Base-by-base conservation (phyloP, 1,284 basidiomycete species). In the Anthracocystis walkeri region DNA sequence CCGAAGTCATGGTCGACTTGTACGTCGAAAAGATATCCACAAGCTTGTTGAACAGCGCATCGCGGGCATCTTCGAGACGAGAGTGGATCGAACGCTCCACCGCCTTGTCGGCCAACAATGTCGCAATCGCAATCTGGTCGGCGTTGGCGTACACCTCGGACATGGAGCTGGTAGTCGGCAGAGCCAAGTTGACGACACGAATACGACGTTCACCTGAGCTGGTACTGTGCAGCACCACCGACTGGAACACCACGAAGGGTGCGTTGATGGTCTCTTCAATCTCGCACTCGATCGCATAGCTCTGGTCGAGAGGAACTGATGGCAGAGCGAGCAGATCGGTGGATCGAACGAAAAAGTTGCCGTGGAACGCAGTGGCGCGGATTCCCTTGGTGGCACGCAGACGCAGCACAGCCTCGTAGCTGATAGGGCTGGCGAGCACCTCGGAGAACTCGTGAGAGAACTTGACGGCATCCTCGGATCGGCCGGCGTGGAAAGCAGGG, bases 261-360 rank as follows among this genome's bases (percentile, higher is more conserved):
- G 92, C 88, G 0, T 92, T 93, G 82, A 99, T 89, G 48, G 93
- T 93, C 86, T 99, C 97, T 86, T 99, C 97, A 76, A 99, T 93
- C 86, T 97, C 93, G 27, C 98, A 89, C 86, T 99, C 97, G 83
- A 99, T 97, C 16, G 92, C 92, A 84, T 99, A 99, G 53, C 93
- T 95, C 86, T 97, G 94, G 84, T 99, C 95, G 80, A 93, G 91
- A 11, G 97, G 95, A 18, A 99, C 96, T 18, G 95, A 92, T 2
- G 97, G 96, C 89, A 99, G 92, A 3, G 96, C 95, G 35, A 99
- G 89, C 38, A 99, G 89, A 87, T 99, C 97, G 35, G 96, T 98
- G 12, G 95, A 97, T 55, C 97, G 92, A 58, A 98, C 95, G 86
- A 99, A 99, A 88, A 99, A 99, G 89, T 99, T 99, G 78, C 97